These are phyloP conservation scores for Leucocoprinus sp. DNA, from an alignment of 768 basidiomycete genomes.

Conservation along the genomic window DNA sequence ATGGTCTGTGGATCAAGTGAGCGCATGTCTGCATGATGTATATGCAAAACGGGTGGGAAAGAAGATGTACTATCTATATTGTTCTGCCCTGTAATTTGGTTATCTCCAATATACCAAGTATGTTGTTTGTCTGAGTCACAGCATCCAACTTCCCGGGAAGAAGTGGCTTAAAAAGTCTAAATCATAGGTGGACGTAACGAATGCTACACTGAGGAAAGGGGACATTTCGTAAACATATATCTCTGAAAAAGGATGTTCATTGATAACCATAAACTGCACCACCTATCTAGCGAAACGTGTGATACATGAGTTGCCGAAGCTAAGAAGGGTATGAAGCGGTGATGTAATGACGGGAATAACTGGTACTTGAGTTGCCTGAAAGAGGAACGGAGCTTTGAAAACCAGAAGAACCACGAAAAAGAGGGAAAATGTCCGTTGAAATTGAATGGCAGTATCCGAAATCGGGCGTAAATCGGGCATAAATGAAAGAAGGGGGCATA, in stretches of 20 bases:
- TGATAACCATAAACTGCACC: not conserved
- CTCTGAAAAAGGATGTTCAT: not conserved
- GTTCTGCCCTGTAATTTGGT: not conserved
- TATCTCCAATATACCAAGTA: too few relatives aligned
- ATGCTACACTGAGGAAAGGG: too few relatives aligned
- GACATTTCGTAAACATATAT: too few relatives aligned
- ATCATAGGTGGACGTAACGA: too few relatives aligned
- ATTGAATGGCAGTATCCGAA: not conserved
- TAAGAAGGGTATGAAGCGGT: not conserved
- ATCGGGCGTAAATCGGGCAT: constrained; percentile 3
- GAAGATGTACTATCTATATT: not conserved
- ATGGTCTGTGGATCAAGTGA: constrained; percentile 34
- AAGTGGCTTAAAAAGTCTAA: too few relatives aligned
- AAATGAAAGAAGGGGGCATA: not conserved
- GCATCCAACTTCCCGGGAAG: too few relatives aligned
- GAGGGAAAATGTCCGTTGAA: not conserved
- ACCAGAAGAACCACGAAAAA: not conserved
- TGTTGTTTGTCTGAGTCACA: too few relatives aligned
- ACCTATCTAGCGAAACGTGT: not conserved
- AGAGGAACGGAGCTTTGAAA: not conserved
- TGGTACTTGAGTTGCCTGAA: not conserved
- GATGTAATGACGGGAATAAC: not conserved
- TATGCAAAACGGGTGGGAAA: not conserved
- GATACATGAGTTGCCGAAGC: not conserved
- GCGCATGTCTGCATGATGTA: not conserved